Percentiles rank a stretch among this genome's conserved stretches.
Conservation (phyloP, 2,329 filamentous ascomycete genomes). For the Gaeumannomyces tritici region DNA sequence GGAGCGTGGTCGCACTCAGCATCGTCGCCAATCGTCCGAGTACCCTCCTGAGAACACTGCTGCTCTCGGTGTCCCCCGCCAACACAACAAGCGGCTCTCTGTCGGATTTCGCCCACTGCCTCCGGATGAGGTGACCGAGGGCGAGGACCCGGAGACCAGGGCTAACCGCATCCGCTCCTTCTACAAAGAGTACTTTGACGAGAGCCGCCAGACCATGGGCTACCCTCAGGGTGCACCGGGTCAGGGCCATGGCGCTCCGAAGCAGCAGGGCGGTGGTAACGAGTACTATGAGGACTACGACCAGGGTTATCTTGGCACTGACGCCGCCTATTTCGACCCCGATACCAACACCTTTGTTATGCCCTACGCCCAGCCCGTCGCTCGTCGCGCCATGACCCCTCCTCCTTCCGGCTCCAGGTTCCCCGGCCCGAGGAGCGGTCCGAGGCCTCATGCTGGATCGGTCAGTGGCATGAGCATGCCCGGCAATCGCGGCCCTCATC, state of each 20-base stretch:
- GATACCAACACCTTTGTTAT: conserved; percentile 63
- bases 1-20: conserved; percentile 7
- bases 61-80: conserved; percentile 43
- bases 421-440: conserved; percentile 22
- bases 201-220: conserved; percentile 33
- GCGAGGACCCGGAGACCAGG: conserved; percentile 86
- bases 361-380: conserved; percentile 77
- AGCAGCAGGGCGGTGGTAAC: conserved; percentile 9
- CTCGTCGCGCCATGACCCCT: conserved; percentile 90
- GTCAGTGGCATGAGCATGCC: conserved; percentile 37
- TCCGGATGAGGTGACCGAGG: conserved; percentile 66
- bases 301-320: conserved; percentile 58
- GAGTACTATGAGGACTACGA: conserved; percentile 71
- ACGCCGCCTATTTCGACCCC: conserved; percentile 53
- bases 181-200: conserved; percentile 99
- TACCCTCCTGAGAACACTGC: conserved; percentile 15
- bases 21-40: conserved; percentile 17
- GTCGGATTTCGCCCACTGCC: conserved; percentile 77
- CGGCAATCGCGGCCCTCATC: conserved; percentile 27
- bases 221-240: conserved; percentile 8
- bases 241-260: conserved; percentile 4
- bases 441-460: conserved; percentile 31
- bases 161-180: conserved; percentile 97
- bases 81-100: conserved; percentile 50
- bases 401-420: conserved; percentile 53